Conservation (phyloP, 2,329 filamentous ascomycete species). For the Rutstroemia sp. region DNA sequence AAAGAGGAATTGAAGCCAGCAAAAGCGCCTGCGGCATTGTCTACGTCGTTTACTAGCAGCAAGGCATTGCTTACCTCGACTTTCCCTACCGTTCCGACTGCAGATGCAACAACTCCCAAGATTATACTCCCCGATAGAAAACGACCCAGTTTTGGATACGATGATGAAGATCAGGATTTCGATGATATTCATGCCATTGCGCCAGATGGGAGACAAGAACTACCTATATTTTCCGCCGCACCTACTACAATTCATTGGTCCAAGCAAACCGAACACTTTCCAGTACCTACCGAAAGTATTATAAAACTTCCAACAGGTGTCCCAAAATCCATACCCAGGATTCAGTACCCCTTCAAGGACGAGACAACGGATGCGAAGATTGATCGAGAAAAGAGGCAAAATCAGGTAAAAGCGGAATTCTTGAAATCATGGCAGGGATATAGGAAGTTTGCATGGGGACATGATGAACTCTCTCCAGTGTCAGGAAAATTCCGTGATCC, state of each 20-base stretch:
- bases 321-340: conserved; percentile 62
- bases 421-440: conserved; percentile 78
- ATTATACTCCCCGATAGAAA: conserved; percentile 23
- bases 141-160: conserved; percentile 13
- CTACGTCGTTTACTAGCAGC: neutral
- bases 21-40: neutral
- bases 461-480: conserved; percentile 78
- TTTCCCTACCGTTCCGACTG: conserved; percentile 1
- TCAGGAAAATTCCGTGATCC: conserved; percentile 63
- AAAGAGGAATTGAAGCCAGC: neutral
- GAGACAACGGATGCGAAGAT: conserved; percentile 55
- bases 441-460: conserved; percentile 69
- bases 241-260: conserved; percentile 56
- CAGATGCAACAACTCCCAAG: conserved; percentile 15
- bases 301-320: conserved; percentile 68
- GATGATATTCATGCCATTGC: conserved; percentile 21
- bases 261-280: conserved; percentile 69
- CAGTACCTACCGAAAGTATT: conserved; percentile 61
- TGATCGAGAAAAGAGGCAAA: conserved; percentile 57
- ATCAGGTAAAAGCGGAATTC: conserved; percentile 66
- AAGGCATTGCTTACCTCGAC: neutral
- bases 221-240: conserved; percentile 10
- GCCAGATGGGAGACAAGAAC: conserved; percentile 26
- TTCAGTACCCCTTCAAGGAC: conserved; percentile 66
- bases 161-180: conserved; percentile 11